Percentiles rank a stretch among this genome's conserved stretches.
Conservation (phyloP, 768 basidiomycete species). For the Serpula lacrymans region DNA sequence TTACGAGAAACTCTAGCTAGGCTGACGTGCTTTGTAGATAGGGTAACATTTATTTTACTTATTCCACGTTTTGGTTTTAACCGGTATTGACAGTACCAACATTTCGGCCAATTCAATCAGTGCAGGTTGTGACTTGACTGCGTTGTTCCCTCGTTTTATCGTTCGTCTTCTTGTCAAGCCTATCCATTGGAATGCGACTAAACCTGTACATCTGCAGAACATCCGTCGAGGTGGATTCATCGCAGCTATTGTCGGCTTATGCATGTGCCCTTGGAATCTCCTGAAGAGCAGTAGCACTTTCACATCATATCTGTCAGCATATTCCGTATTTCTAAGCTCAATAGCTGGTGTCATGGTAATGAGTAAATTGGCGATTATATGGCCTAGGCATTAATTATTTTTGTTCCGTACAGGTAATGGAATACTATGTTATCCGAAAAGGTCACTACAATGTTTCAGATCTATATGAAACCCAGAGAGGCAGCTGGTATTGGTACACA, state of each 20-base stretch:
- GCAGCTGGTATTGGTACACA: conserved; percentile 76
- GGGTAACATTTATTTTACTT: too few relatives aligned
- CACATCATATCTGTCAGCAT: conserved; percentile 78
- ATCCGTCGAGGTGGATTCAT: conserved; percentile 84
- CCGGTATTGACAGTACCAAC: too few relatives aligned
- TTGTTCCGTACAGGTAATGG: conserved; percentile 53
- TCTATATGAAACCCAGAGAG: conserved; percentile 54
- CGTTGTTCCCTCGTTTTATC: conserved; percentile 73
- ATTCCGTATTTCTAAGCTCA: conserved; percentile 77
- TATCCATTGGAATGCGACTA: conserved; percentile 1
- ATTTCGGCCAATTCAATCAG: conserved; percentile 82
- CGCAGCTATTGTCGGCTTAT: conserved; percentile 72
- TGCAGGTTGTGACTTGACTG: conserved; percentile 80
- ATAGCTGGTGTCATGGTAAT: conserved; percentile 81
- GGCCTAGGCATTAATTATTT: not conserved
- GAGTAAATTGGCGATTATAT: not conserved
- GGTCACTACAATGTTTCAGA: conserved; percentile 72
- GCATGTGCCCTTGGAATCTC: conserved; percentile 76
- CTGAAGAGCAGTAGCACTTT: conserved; percentile 72
- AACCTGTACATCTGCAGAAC: conserved; percentile 39
- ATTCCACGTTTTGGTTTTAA: too few relatives aligned
- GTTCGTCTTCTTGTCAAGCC: conserved; percentile 31
- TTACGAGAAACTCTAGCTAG: not conserved
- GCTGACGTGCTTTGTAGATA: too few relatives aligned
- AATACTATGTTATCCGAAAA: conserved; percentile 72